phyloP scores from a whole-genome alignment of 192 early-diverging fungal species.

The Backusella psychrophila region DNA sequence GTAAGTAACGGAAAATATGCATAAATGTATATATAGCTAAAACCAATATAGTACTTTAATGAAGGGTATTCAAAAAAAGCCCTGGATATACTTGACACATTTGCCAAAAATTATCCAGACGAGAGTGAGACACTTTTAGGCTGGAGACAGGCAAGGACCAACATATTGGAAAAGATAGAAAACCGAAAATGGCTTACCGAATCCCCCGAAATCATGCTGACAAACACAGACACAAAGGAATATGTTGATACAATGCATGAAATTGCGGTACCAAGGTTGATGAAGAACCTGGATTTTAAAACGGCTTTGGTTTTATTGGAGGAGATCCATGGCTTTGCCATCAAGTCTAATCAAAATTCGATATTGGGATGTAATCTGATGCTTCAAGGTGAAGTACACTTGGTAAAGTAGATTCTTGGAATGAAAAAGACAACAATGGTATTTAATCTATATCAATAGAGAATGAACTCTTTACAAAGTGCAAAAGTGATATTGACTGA shows the following conservation, averaged over 20 bases:
- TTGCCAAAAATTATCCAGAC: neutral
- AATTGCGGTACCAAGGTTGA: neutral
- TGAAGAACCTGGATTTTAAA: neutral
- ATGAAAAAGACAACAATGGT: neutral
- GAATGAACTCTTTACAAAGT: neutral
- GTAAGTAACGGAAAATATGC: neutral
- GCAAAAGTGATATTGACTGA: neutral
- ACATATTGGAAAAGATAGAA: neutral
- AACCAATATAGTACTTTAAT: neutral
- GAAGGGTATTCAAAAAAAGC: slow-evolving; percentile 1
- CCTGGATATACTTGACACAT: neutral
- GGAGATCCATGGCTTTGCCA: neutral
- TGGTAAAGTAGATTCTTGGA: neutral
- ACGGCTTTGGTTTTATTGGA: neutral
- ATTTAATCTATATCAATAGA: neutral
- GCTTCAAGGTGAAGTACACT: neutral
- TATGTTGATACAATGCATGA: neutral
- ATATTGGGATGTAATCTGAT: slow-evolving; percentile 10
- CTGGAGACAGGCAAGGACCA: neutral
- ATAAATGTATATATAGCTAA: neutral
- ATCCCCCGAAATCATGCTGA: neutral
- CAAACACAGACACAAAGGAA: neutral
- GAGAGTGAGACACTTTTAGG: slow-evolving; percentile 3
- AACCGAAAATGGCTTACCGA: neutral
- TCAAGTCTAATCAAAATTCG: neutral